Base-by-base conservation (phyloP, 1,284 basidiomycete genomes). In the Heimioporus retisporus region DNA sequence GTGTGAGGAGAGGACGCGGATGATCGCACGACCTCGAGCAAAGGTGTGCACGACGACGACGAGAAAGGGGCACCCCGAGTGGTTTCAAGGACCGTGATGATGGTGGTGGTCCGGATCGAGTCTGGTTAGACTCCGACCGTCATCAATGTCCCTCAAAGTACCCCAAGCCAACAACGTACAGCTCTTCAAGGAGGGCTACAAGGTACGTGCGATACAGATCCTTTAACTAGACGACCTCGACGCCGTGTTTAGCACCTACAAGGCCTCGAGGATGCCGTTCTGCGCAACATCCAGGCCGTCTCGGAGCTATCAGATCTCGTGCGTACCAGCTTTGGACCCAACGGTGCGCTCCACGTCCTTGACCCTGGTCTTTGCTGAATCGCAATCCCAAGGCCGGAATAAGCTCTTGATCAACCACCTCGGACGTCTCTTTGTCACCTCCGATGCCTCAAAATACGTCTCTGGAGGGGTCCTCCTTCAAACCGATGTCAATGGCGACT, bases 401-500 rank as follows among this genome's bases (percentile, higher is more conserved):
- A 98, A 98, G 81, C 91, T 98, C 68, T 84, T 98, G 76, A 96
- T 98, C 83, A 98, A 98, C 81, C 98, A 99, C 81, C 86, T 99
- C 55, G 96, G 96, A 65, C 89, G 92, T 77, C 86, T 99, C 59
- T 99, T 99, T 81, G 97, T 99, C 66, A 99, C 98, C 42, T 98
- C 96, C 59, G 98, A 99, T 88, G 97, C 98, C 13, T n/a, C n/a
- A n/a, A n/a, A n/a, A n/a, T n/a, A n/a, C n/a, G n/a, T n/a, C n/a
- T n/a, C n/a, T n/a, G n/a, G n/a, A n/a, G n/a, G n/a, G n/a, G n/a
- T n/a, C n/a, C n/a, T n/a, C n/a, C n/a, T n/a, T n/a, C n/a, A n/a
- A n/a, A n/a, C n/a, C n/a, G n/a, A n/a, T n/a, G n/a, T n/a, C n/a
- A n/a, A n/a, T n/a, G n/a, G n/a, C n/a, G n/a, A n/a, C n/a, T n/a